Percentiles rank a stretch among this genome's conserved stretches.
Conservation (phyloP, 495 filamentous ascomycete genomes). For the Halenospora varia region DNA sequence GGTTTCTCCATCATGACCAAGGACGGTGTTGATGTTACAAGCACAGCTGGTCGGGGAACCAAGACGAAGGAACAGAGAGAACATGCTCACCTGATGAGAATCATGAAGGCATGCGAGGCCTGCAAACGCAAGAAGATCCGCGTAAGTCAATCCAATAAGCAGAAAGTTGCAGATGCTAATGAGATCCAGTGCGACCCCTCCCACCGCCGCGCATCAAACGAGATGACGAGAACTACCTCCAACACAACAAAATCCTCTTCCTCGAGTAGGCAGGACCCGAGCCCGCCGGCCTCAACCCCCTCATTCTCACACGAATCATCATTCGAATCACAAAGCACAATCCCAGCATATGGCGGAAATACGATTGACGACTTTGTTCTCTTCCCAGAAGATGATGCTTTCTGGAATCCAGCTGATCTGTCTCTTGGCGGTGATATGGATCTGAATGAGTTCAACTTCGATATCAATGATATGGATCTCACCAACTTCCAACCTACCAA, state of each 20-base stretch:
- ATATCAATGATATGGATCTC: too few species aligned
- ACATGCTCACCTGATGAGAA: conserved; percentile 53
- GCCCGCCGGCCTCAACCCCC: conserved; percentile 6
- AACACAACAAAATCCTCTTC: conserved; percentile 2
- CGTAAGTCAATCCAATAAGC: conserved; percentile 16
- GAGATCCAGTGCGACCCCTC: conserved; percentile 23
- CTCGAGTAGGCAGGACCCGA: neutral
- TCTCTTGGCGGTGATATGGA: conserved; percentile 5
- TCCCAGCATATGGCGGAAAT: conserved; percentile 6
- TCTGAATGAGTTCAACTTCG: conserved; percentile 19
- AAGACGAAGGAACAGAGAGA: conserved; percentile 60
- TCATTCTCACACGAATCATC: conserved; percentile 2
- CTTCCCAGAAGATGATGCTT: conserved; percentile 17
- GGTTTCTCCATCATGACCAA: conserved; percentile 57
- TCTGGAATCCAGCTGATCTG: conserved; percentile 14
- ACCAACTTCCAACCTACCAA: conserved; percentile 1
- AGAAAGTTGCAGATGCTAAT: conserved; percentile 1
- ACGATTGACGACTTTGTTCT: conserved; percentile 24
- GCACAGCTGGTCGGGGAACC: conserved; percentile 50
- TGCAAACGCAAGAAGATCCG: conserved; percentile 48
- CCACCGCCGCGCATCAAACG: conserved; percentile 16
- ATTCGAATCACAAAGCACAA: neutral
- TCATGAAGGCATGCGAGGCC: conserved; percentile 54
- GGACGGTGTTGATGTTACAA: conserved; percentile 52
- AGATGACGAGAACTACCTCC: conserved; percentile 18